A percentile compares a stretch with the other conserved stretches of the same genome.
These are phyloP conservation scores for Solanum lycopersicoides DNA, from an alignment of 257 asterid species.

Conservation along the genomic window DNA sequence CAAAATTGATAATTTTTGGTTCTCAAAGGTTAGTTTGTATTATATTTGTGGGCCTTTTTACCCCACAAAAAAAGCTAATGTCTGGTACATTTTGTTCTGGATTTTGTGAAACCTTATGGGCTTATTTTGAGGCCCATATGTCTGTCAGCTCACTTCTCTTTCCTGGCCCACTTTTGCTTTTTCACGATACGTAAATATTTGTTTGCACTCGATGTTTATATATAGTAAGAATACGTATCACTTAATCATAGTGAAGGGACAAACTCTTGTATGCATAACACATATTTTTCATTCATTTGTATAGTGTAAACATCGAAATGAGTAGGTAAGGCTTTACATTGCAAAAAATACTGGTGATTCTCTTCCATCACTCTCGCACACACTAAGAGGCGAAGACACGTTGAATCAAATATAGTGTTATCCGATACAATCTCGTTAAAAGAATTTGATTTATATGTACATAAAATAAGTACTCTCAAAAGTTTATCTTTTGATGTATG, in stretches of 20 bases:
- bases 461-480: no score
- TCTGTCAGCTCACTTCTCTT: not conserved
- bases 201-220: not conserved
- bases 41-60: not conserved
- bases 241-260: not conserved
- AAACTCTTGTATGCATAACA: not conserved
- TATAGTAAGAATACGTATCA: not conserved
- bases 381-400: not conserved
- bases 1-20: not conserved
- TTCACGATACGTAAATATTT: not conserved
- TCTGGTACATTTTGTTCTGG: not conserved
- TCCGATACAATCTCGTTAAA: not conserved
- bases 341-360: not conserved
- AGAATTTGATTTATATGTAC: no score
- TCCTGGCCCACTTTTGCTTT: not conserved
- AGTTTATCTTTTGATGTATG: not conserved
- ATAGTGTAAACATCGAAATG: not conserved
- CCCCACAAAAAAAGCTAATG: not conserved
- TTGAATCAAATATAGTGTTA: not conserved
- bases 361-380: not conserved
- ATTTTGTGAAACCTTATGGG: not conserved
- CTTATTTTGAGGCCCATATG: not conserved
- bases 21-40: not conserved
- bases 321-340: rapidly evolving
- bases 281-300: not conserved